Conservation (phyloP, 192 early-diverging fungal genomes). For the Podila clonocystis region DNA sequence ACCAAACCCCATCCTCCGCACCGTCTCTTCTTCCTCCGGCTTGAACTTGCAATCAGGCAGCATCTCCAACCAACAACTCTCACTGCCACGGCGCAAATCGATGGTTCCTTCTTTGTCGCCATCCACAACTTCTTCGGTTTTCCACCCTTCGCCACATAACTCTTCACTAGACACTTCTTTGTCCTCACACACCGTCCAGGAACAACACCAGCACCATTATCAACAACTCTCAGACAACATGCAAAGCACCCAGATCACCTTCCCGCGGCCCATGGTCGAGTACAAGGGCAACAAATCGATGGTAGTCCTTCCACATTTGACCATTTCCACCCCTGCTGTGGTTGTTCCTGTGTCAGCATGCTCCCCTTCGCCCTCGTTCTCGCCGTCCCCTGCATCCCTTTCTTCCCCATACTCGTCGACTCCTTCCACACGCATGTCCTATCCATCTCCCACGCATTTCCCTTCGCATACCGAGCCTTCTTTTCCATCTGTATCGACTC, state of each 20-base stretch:
- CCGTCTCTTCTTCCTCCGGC: constrained; percentile 6
- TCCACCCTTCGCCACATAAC: background rate
- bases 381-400: constrained; percentile 3
- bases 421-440: background rate
- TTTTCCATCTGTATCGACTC: too few relatives aligned
- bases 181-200: background rate
- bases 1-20: constrained; percentile 1
- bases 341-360: background rate
- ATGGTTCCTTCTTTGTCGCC: background rate
- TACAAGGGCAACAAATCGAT: constrained; percentile 9
- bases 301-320: constrained; percentile 22
- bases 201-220: background rate
- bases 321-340: constrained; percentile 13
- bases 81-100: background rate
- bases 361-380: constrained; percentile 1
- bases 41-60: constrained; percentile 2
- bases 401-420: constrained; percentile 17
- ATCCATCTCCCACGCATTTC: constrained; percentile 6
- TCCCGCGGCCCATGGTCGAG: constrained; percentile 26
- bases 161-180: background rate
- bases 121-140: background rate
- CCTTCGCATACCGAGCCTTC: too few relatives aligned
- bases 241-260: constrained; percentile 16
- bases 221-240: background rate
- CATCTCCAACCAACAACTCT: background rate